Evolutionary conservation across 2,329 filamentous ascomycete genomes (phyloP).

Genomic region (Colletotrichum sp.): DNA sequence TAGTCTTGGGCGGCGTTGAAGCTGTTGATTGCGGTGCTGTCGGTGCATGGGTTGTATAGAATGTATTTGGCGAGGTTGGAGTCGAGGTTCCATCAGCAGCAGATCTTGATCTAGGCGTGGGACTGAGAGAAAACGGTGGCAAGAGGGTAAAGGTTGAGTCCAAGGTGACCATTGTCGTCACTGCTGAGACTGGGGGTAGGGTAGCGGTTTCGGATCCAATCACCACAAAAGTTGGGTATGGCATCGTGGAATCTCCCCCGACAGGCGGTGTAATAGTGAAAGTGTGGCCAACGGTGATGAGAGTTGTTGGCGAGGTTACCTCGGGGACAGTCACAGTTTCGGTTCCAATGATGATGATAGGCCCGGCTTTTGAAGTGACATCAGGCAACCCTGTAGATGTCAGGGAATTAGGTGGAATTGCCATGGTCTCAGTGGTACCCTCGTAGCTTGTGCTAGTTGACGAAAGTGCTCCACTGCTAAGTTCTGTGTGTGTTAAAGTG

Average conservation of each 20-base stretch:
- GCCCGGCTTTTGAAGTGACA: not conserved
- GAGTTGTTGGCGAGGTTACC: not conserved
- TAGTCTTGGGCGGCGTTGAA: fast-evolving
- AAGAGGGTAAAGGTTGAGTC: not conserved
- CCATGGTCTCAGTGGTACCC: fast-evolving
- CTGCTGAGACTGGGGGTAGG: not conserved
- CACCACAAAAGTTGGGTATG: not conserved
- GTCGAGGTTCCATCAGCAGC: not conserved
- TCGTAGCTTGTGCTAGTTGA: fast-evolving
- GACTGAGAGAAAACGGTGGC: fast-evolving
- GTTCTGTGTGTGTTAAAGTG: too few relatives aligned
- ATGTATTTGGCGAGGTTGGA: fast-evolving
- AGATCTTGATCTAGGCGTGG: fast-evolving
- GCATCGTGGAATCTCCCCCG: fast-evolving
- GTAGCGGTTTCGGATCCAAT: not conserved
- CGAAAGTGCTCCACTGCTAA: fast-evolving
- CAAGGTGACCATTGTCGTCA: not conserved
- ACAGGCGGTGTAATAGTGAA: not conserved
- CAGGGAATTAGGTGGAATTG: not conserved
- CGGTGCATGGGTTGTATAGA: fast-evolving
- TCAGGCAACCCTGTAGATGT: fast-evolving
- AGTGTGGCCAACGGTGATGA: not conserved
- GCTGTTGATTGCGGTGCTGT: not conserved
- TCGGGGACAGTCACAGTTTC: not conserved
- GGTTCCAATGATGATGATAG: fast-evolving